Evolutionary conservation across 345 rosid species (phyloP).

Genomic region (Euphorbia tirucalli): DNA sequence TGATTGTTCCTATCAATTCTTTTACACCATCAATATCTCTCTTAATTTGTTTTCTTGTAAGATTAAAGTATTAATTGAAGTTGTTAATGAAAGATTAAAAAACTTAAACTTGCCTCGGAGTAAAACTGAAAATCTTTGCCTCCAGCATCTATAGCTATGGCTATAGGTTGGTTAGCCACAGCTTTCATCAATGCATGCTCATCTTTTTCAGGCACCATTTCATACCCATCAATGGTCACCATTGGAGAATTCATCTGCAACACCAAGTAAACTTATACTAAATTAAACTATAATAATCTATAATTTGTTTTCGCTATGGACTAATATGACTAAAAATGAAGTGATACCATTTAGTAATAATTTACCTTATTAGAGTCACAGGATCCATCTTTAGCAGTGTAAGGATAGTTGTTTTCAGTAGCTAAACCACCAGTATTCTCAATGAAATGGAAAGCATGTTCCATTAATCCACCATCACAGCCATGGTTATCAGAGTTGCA

Average conservation of each 20-base stretch:
- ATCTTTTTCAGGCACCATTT: slow-evolving; percentile 49
- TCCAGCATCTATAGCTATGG: slow-evolving; percentile 49
- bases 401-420: slow-evolving; percentile 46
- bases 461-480: slow-evolving; percentile 39
- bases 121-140: slow-evolving; percentile 37
- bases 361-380: slow-evolving; percentile 36
- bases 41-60: no score
- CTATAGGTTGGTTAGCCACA: slow-evolving; percentile 56
- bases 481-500: slow-evolving; percentile 30
- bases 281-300: not conserved
- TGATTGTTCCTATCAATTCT: no score
- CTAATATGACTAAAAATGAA: no score
- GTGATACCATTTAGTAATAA: not conserved
- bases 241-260: slow-evolving; percentile 31
- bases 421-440: slow-evolving; percentile 42
- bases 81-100: no score
- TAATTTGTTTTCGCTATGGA: no score
- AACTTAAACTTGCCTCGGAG: slow-evolving; percentile 16
- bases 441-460: slow-evolving; percentile 36
- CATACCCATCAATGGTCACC: slow-evolving; percentile 50
- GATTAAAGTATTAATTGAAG: no score
- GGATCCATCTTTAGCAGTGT: slow-evolving; percentile 37
- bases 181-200: slow-evolving; percentile 49
- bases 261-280: not conserved
- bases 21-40: no score